Percentiles rank a stretch among this genome's conserved stretches.
phyloP scores from a whole-genome alignment of 2,329 filamentous ascomycete species.

The Venturia asperata region DNA sequence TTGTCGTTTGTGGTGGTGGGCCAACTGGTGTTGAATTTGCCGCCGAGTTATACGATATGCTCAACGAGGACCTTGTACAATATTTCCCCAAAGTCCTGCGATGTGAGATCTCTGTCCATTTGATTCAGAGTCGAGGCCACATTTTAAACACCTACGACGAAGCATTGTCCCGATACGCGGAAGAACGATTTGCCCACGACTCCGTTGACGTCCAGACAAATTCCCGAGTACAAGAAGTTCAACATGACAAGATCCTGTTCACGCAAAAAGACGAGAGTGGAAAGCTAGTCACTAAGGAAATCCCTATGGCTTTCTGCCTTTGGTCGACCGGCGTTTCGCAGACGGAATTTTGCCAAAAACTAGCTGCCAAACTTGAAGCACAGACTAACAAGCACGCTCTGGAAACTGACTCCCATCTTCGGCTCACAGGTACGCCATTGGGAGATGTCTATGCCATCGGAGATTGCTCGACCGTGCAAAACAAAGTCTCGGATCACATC shows the following conservation, averaged over 20 bases:
- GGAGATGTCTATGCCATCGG: constrained; percentile 96
- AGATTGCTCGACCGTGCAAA: constrained; percentile 93
- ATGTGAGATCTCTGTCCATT: constrained; percentile 94
- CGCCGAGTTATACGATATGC: constrained; percentile 87
- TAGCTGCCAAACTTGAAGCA: constrained; percentile 67
- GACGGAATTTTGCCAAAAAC: constrained; percentile 66
- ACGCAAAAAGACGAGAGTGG: constrained; percentile 72
- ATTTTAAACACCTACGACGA: constrained; percentile 99
- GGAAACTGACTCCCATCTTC: constrained; percentile 89
- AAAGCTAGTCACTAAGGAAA: constrained; percentile 74
- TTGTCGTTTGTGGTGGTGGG: constrained; percentile 91
- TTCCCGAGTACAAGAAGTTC: constrained; percentile 84
- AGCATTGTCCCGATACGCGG: constrained; percentile 83
- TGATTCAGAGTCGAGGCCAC: constrained; percentile 90
- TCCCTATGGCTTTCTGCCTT: constrained; percentile 91
- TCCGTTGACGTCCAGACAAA: constrained; percentile 89
- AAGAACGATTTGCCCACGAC: constrained; percentile 74
- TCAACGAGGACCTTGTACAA: constrained; percentile 84
- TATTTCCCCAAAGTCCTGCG: constrained; percentile 85
- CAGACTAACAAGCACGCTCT: constrained; percentile 89
- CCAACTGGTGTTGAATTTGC: constrained; percentile 97
- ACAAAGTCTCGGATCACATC: constrained; percentile 90
- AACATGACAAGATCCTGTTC: constrained; percentile 77
- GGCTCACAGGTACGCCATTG: constrained; percentile 77
- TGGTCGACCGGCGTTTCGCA: constrained; percentile 96